Evolutionary conservation across 2,329 filamentous ascomycete genomes (phyloP).

Genomic region (Ophiostoma quercus): DNA sequence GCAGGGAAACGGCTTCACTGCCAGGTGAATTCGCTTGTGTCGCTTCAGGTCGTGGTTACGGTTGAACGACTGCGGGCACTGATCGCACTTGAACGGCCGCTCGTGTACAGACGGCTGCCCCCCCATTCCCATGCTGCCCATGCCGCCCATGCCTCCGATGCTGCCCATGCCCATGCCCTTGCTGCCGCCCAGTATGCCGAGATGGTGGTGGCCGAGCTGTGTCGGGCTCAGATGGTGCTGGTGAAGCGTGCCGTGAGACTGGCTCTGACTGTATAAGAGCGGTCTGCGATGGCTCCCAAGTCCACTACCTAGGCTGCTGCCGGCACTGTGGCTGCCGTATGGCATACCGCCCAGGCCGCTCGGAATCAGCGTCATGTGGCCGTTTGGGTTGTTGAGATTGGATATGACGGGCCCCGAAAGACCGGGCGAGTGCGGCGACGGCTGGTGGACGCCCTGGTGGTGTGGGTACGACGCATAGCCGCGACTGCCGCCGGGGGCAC

Average conservation of each 20-base stretch:
- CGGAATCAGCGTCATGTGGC: slow-evolving; percentile 22
- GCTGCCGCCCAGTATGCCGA: slow-evolving; percentile 42
- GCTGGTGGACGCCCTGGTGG: background rate
- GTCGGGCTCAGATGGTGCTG: slow-evolving; percentile 37
- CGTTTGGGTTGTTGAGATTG: slow-evolving; percentile 21
- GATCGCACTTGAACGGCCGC: slow-evolving; percentile 89
- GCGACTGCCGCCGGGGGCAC: slow-evolving; percentile 8
- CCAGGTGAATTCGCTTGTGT: slow-evolving; percentile 90
- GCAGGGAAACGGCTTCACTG: slow-evolving; percentile 94
- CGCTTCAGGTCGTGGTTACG: slow-evolving; percentile 93
- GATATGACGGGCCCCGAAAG: slow-evolving; percentile 24
- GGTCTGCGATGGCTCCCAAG: slow-evolving; percentile 15
- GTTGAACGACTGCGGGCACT: slow-evolving; percentile 90
- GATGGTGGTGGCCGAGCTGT: slow-evolving; percentile 36
- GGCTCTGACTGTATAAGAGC: slow-evolving; percentile 24
- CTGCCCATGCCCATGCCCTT: slow-evolving; percentile 43
- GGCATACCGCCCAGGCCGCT: slow-evolving; percentile 20
- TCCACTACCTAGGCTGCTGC: background rate
- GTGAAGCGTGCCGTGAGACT: slow-evolving; percentile 19
- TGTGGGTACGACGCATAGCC: slow-evolving; percentile 18
- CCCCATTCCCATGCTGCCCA: slow-evolving; percentile 47
- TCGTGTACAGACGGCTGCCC: slow-evolving; percentile 51
- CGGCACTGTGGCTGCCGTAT: slow-evolving; percentile 13
- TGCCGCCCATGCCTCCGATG: slow-evolving; percentile 39
- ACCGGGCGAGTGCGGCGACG: slow-evolving; percentile 18